Evolutionary conservation across 2,329 filamentous ascomycete species (phyloP), one percentile per base, ranked within the genome.

Genomic region (Neonectria sp.): DNA sequence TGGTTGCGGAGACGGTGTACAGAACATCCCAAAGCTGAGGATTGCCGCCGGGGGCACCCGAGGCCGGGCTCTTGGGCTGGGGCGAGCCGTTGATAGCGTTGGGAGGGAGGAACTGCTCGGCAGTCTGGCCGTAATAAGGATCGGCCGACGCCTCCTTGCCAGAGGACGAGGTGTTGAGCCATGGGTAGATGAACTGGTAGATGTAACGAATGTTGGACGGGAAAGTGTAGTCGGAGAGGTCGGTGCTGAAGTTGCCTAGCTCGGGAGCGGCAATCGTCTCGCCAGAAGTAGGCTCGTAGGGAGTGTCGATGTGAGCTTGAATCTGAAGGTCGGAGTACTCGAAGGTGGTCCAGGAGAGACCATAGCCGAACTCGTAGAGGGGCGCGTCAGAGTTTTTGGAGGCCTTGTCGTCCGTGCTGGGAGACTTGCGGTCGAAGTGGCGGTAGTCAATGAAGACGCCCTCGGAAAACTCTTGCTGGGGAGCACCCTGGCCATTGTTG

Each of bases 291-390:
- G 92, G 87, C 9, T 72, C 74, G 82, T 93, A 93, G 0, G 83
- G 75, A 24, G 78, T 79, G 2, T 84, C 85, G n/a, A 82, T 74
- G 55, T 82, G 80, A 72, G 87, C 86, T 70, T 83, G 74, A 37
- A 94, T 82, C 33, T 85, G 79, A 37, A 96, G 81, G 77, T 93
- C 84, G n/a, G 91, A 89, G 83, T 94, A 94, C 60, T 88, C 80
- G 76, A 97, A 95, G 3, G 87, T 93, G 1, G 93, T 94, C 85
- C 96, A 97, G 4, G 90, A 93, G 13, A 97, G 84, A 63, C 94
- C 94, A 75, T 88, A 93, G 8, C 94, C 94, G 73, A 96, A 97
- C 76, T 95, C 93, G 80, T 91, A 96, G 69, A 93, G 88, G 1
- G 93, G 93, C 2, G 89, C 88, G 37, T 74, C 73, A 37, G 74